phyloP scores from a whole-genome alignment of 169 alveolate species.

The Theileria annulata region DNA sequence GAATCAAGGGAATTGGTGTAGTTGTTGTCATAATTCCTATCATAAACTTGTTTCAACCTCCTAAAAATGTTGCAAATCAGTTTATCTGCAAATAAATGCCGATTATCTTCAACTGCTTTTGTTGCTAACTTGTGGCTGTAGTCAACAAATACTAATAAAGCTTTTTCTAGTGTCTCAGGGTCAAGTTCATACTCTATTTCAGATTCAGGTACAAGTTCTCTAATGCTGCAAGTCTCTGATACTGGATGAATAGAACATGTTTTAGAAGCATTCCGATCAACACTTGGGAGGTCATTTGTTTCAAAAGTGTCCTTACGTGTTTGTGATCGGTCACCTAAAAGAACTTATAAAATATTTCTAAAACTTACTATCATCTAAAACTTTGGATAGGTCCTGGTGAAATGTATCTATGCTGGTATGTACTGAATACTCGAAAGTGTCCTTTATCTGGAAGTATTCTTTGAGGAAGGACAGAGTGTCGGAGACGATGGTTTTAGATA shows the following conservation, averaged over 20 bases:
- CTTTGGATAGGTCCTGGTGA: too few species aligned
- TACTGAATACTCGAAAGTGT: background rate
- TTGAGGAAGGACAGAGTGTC: background rate
- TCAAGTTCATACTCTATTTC: background rate
- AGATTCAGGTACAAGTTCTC: background rate
- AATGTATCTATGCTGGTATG: background rate
- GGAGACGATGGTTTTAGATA: background rate
- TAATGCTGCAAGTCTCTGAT: too few species aligned
- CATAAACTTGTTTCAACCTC: constrained; percentile 30
- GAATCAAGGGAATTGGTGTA: background rate
- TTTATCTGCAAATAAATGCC: constrained; percentile 40
- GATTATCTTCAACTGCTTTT: constrained; percentile 30
- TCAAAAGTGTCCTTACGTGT: too few species aligned
- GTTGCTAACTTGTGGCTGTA: constrained; percentile 22
- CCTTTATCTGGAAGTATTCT: background rate
- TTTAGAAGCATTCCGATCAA: too few species aligned
- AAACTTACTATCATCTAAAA: too few species aligned
- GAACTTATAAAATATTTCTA: too few species aligned
- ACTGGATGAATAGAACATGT: too few species aligned
- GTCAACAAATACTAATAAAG: constrained; percentile 42
- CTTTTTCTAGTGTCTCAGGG: constrained; percentile 20
- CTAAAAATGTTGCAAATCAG: constrained; percentile 29
- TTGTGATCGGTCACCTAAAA: too few species aligned
- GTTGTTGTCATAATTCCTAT: background rate
- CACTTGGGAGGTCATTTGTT: too few species aligned